Evolutionary conservation across 2,329 filamentous ascomycete species (phyloP).

Genomic region (Rutstroemia sp.): DNA sequence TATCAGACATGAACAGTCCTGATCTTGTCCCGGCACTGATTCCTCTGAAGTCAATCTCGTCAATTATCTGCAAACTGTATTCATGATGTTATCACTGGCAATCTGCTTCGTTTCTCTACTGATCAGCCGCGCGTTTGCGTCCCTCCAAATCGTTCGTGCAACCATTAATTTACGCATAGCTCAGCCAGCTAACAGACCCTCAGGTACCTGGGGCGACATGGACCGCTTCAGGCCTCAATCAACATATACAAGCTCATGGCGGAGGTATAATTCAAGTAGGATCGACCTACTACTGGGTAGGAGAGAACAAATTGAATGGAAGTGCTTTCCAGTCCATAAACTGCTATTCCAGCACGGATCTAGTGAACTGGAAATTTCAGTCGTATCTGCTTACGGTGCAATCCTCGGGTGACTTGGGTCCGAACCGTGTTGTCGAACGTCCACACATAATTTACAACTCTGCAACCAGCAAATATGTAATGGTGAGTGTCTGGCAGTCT

Average conservation of each 20-base stretch:
- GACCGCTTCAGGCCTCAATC: slow-evolving; percentile 31
- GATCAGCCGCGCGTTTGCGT: neutral
- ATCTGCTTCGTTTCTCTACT: neutral
- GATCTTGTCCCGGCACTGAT: neutral
- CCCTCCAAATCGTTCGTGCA: slow-evolving; percentile 4
- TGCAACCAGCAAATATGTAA: slow-evolving; percentile 54
- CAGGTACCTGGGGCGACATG: slow-evolving; percentile 27
- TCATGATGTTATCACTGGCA: neutral
- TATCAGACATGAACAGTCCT: no score
- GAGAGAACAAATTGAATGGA: slow-evolving; percentile 62
- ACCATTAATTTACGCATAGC: no score
- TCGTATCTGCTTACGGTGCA: slow-evolving; percentile 50
- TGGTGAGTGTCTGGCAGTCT: slow-evolving; percentile 26
- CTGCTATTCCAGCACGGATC: slow-evolving; percentile 56
- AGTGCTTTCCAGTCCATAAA: slow-evolving; percentile 56
- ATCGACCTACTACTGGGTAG: slow-evolving; percentile 57
- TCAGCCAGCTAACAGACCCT: neutral
- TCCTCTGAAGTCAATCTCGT: neutral
- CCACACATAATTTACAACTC: slow-evolving; percentile 65
- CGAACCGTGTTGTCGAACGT: slow-evolving; percentile 55
- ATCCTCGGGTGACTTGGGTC: slow-evolving; percentile 49
- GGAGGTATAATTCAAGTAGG: slow-evolving; percentile 53
- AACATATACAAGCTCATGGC: slow-evolving; percentile 60
- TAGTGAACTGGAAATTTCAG: slow-evolving; percentile 57
- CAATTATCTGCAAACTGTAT: neutral